Percentiles rank a stretch among this genome's conserved stretches.
Conservation (phyloP, 179 eudicot species). For the Corrigiola litoralis region DNA sequence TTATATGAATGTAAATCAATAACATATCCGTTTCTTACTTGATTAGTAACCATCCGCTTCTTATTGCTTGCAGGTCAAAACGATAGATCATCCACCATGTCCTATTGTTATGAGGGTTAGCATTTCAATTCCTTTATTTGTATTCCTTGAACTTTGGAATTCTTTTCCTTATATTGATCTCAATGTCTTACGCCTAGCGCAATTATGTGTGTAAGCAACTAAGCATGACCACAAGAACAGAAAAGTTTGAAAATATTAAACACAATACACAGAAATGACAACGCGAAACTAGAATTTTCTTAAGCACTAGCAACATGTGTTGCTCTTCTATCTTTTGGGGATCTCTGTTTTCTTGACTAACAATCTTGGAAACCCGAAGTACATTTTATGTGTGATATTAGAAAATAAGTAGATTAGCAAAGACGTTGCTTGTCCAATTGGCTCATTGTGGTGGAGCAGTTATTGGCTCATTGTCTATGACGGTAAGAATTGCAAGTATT, state of each 20-base stretch:
- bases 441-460: no score
- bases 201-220: not conserved
- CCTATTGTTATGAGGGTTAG: constrained; percentile 64
- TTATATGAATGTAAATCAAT: not conserved
- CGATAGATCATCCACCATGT: constrained; percentile 48
- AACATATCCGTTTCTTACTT: no score
- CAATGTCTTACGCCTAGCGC: not conserved
- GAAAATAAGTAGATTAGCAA: no score
- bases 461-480: no score
- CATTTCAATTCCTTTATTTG: constrained; percentile 13
- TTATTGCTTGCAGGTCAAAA: constrained; percentile 48
- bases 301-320: no score
- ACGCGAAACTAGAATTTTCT: no score
- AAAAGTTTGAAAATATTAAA: not conserved
- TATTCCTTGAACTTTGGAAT: not conserved
- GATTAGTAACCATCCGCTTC: constrained; percentile 3
- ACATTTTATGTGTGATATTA: no score
- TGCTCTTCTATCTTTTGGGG: no score
- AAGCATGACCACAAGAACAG: not conserved
- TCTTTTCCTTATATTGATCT: not conserved
- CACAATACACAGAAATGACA: not conserved
- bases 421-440: no score
- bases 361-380: no score
- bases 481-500: no score
- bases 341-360: no score